Evolutionary conservation across 2,329 filamentous ascomycete species (phyloP).

Genomic region (Fusarium sp.): DNA sequence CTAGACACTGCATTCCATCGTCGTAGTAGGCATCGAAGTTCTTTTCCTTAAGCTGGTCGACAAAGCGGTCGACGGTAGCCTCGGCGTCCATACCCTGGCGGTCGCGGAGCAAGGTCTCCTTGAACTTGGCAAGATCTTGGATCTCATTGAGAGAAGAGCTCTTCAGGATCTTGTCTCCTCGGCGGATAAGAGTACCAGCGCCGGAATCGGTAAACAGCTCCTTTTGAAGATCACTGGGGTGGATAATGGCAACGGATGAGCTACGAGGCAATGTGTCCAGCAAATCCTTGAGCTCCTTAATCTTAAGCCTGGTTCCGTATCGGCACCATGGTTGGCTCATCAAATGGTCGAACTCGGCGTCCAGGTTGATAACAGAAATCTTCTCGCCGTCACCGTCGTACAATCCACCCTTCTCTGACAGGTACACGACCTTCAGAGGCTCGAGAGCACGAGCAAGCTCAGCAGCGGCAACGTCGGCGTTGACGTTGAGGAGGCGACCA

Average conservation of each 20-base stretch:
- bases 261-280: constrained; percentile 88
- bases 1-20: constrained; percentile 91
- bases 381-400: constrained; percentile 95
- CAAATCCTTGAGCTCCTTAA: constrained; percentile 96
- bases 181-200: constrained; percentile 90
- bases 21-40: constrained; percentile 96
- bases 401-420: constrained; percentile 97
- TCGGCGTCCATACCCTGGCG: constrained; percentile 84
- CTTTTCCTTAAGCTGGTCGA: constrained; percentile 80
- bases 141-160: constrained; percentile 80
- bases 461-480: constrained; percentile 95
- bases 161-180: constrained; percentile 88
- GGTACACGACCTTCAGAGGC: constrained; percentile 96
- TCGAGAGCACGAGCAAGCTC: constrained; percentile 90
- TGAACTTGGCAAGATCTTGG: constrained; percentile 79
- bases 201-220: constrained; percentile 97
- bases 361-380: constrained; percentile 96
- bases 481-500: constrained; percentile 95
- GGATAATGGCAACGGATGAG: constrained; percentile 96
- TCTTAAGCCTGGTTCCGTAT: constrained; percentile 95
- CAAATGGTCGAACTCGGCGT: constrained; percentile 93
- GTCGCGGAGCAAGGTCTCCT: constrained; percentile 84
- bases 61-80: constrained; percentile 86
- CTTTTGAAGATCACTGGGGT: constrained; percentile 94
- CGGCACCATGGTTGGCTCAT: constrained; percentile 96